Evolutionary conservation across 768 basidiomycete species (phyloP), one percentile per base, ranked within the genome.

Genomic region (Termitomyces sp.): DNA sequence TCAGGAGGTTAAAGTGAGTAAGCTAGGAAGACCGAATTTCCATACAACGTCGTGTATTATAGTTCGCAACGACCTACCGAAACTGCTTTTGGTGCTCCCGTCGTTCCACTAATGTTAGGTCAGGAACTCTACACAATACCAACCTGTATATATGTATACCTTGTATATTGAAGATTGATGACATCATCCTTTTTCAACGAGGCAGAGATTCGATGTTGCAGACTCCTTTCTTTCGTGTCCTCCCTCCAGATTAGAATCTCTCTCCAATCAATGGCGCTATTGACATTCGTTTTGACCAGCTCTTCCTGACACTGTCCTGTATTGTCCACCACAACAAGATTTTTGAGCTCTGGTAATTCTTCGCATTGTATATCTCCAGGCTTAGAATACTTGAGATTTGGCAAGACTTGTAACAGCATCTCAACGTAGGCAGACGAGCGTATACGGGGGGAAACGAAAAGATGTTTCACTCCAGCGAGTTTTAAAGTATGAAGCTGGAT

Each of bases 111-210:
- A 60, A 51, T 53, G 55, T 32, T 9, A 47, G 20, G 35, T 59
- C 16, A 60, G 22, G 3, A 46, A 16, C 13, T 22, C 32, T 22
- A 28, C 1, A 46, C n/a, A 30, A 44, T 28, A 30, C 24, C 9
- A 10, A 38, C 26, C 54, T 20, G 49, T 26, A 7, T 38, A 36
- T 36, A 36, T 32, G 53, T 69, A 11, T 59, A 88, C 89, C 90
- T 92, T 33, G 91, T 93, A 65, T 92, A 94, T 65, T 94, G 91
- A 57, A 94, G 63, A 65, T 91, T 94, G 49, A 92, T 84, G 5
- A 92, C 76, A 30, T 93, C 91, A 56, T 90, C 83, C 43, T 82
- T 79, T 7, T 76, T 53, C 54, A 86, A 64, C 3, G 74, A 73
- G 20, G 61, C 58, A 38, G 66, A 64, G 3, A 79, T 71, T n/a